Evolutionary conservation across 371 early-diverging fungal genomes (phyloP), one percentile per base, ranked within the genome.

Genomic region (Syncephalis fuscata): DNA sequence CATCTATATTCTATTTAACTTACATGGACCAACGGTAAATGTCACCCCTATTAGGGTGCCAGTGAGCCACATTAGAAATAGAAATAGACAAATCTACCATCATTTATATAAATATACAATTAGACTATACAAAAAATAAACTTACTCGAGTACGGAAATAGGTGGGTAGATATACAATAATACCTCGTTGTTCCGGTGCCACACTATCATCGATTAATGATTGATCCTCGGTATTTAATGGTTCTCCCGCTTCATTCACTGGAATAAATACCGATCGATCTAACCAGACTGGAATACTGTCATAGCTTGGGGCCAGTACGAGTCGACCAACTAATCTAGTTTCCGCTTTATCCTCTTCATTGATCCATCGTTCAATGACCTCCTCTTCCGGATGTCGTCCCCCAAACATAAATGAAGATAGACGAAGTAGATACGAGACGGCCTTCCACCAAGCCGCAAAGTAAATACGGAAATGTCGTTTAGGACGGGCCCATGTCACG

Each of bases 361-460:
- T 65, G 62, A 4, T 66, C 60, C 39, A 65, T 56, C 45, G 66
- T 64, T 7, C n/a, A n/a, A n/a, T n/a, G n/a, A 67, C 67, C 55
- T 87, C 85, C 59, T 90, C 90, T 17, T 73, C 78, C 0, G 64
- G 52, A 24, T 59, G 60, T 27, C 78, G 66, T 24, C 61, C 69
- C 9, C 86, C 88, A 57, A 90, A 76, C 64, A 93, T 63, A 53
- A 85, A 90, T n/a, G 80, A 74, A 2, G 82, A 68, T 23, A 93
- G 55, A 1, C 90, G 74, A 23, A 86, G 60, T 11, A 50, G 46
- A 4, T 64, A 62, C 10, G 85, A 74, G 0, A 72, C 62, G 25
- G 63, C 48, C 11, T 60, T 57, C 72, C 80, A 85, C 78, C 83
- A 82, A 20, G 46, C 44, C 3, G 57, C 53, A 39, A 82, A 66